These are phyloP conservation scores for Mycogone perniciosa DNA, from an alignment of 2,329 filamentous ascomycete genomes.

Conservation along the genomic window DNA sequence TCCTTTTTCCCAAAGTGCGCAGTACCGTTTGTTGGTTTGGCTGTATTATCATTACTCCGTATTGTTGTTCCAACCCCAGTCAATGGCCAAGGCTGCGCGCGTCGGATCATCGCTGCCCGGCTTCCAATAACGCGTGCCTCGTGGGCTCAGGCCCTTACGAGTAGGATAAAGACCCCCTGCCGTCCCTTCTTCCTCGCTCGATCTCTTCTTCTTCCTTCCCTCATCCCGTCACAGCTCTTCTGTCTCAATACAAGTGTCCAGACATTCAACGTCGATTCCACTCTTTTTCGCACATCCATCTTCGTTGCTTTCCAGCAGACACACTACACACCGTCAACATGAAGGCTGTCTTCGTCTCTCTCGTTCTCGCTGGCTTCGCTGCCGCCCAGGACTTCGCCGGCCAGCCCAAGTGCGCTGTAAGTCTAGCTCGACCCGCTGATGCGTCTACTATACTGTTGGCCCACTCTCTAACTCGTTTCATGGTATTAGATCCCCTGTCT, in stretches of 20 bases:
- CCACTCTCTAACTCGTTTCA: background rate
- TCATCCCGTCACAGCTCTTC: slow-evolving; percentile 1
- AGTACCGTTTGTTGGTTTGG: no score
- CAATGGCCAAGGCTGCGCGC: background rate
- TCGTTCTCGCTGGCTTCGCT: slow-evolving; percentile 30
- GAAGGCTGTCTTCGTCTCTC: slow-evolving; percentile 32
- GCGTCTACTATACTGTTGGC: background rate
- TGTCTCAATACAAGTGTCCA: no score
- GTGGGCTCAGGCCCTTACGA: no score
- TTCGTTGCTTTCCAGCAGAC: background rate
- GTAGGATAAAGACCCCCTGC: background rate
- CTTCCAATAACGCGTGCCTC: no score
- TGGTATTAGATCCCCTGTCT: slow-evolving; percentile 28
- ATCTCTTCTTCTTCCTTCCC: background rate
- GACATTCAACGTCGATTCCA: background rate
- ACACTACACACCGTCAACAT: slow-evolving; percentile 25
- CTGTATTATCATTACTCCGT: no score
- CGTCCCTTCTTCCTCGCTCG: background rate
- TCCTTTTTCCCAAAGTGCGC: background rate
- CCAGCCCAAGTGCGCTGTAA: slow-evolving; percentile 36
- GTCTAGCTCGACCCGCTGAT: slow-evolving; percentile 13
- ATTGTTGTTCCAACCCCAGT: no score
- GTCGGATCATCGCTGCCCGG: background rate
- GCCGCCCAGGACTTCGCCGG: slow-evolving; percentile 33
- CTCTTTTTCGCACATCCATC: background rate